A percentile compares a stretch with the other conserved stretches of the same genome.
phyloP scores from a whole-genome alignment of 2,329 filamentous ascomycete genomes.

The Sporothrix pallida region DNA sequence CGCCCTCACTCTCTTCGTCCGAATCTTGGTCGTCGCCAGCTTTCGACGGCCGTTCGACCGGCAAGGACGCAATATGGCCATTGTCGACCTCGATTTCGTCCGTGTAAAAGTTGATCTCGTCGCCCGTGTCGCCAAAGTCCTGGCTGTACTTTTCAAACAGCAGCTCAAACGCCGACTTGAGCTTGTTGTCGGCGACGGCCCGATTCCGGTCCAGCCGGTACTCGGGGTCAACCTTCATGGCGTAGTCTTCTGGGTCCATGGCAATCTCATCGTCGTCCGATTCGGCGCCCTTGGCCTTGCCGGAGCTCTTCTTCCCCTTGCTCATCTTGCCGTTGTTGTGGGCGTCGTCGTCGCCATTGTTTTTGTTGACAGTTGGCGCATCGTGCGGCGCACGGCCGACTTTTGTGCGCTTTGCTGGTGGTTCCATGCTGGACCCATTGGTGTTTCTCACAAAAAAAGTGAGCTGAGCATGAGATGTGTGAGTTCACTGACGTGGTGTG shows the following conservation, averaged over 20 bases:
- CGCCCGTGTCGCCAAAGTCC: slow-evolving; percentile 81
- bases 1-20: slow-evolving; percentile 35
- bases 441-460: background rate
- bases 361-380: slow-evolving; percentile 13
- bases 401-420: slow-evolving; percentile 35
- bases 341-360: slow-evolving; percentile 4
- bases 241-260: slow-evolving; percentile 55
- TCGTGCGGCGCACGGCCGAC: slow-evolving; percentile 32
- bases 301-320: background rate
- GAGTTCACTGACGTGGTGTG: background rate
- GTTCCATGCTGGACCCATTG: slow-evolving; percentile 36
- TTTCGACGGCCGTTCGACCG: slow-evolving; percentile 44
- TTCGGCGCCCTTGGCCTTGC: slow-evolving; percentile 39
- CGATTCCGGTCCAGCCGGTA: slow-evolving; percentile 66
- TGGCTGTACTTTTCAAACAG: slow-evolving; percentile 89
- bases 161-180: slow-evolving; percentile 83
- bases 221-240: slow-evolving; percentile 57
- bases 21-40: slow-evolving; percentile 40
- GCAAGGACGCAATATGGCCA: slow-evolving; percentile 71
- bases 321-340: background rate
- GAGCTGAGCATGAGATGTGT: background rate
- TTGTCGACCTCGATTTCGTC: slow-evolving; percentile 88
- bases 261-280: slow-evolving; percentile 57
- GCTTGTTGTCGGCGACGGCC: slow-evolving; percentile 68
- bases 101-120: slow-evolving; percentile 85